Percentiles rank a stretch among this genome's conserved stretches.
These are phyloP conservation scores for Mucuna pruriens DNA, from an alignment of 306 rosid genomes.

Conservation along the genomic window DNA sequence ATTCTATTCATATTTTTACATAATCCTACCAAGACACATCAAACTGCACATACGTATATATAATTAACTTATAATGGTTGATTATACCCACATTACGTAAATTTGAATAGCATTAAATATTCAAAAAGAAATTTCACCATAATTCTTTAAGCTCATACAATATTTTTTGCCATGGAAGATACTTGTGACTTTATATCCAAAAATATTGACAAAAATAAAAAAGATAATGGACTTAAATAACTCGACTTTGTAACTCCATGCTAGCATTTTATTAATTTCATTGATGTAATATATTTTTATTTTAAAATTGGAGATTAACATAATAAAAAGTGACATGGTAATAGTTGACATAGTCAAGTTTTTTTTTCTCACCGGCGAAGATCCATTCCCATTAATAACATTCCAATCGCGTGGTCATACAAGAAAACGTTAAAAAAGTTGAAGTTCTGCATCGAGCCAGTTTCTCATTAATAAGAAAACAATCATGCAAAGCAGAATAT, in stretches of 20 bases:
- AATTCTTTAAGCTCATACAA: too few species aligned
- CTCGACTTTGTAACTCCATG: too few species aligned
- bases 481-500: slow-evolving; percentile 44
- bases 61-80: background rate
- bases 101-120: too few species aligned
- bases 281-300: too few species aligned
- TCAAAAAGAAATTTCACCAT: too few species aligned
- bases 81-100: background rate
- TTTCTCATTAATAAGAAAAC: slow-evolving; percentile 36
- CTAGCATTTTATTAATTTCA: too few species aligned
- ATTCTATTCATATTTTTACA: background rate
- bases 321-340: too few species aligned
- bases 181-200: too few species aligned
- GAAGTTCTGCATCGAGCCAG: slow-evolving; percentile 3
- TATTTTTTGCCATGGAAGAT: too few species aligned
- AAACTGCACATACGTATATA: background rate
- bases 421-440: slow-evolving; percentile 26
- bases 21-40: background rate
- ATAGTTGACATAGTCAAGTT: too few species aligned
- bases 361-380: too few species aligned
- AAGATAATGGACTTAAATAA: slow-evolving; percentile 2
- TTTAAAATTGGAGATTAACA: too few species aligned
- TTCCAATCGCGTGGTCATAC: background rate
- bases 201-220: background rate
- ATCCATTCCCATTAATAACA: background rate